Base-by-base conservation (phyloP, 768 basidiomycete genomes). In the Pulveroboletus frians region DNA sequence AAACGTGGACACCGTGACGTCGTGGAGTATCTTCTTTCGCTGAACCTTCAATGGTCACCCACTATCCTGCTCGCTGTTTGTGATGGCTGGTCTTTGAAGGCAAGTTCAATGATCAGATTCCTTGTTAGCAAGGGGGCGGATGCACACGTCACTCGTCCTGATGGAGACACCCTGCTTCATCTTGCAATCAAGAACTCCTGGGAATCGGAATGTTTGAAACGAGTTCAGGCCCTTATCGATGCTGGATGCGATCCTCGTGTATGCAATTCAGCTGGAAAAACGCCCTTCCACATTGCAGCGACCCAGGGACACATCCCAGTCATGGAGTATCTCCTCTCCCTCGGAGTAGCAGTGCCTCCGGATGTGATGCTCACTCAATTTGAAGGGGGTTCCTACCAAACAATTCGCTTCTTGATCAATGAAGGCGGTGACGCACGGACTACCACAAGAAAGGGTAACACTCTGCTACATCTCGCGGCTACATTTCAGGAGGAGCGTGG, bases 201-300 rank as follows among this genome's bases (percentile, higher is more conserved):
- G 21, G 43, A 34, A 8, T 1, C 3, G 1, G 30, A 43, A 10
- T 21, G 42, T 3, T 23, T 43, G 31, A 32, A 34, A 5, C 10
- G 5, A 32, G 15, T 7, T 3, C 10, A 32, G 32, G 14, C 4
- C 2, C 30, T 43, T 7, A 3, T 21, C 20, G n/a, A 15, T 2
- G 20, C 31, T 8, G 43, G 43, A n/a, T 34, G 43, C 10, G 21
- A 43, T 4, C 15, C 43, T 3, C 31, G 20, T n/a, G 20, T 15
- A 1, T n/a, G 30, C 20, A 43, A 43, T 9, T 3, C 26, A 3
- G 31, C 46, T 9, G 38, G 46, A 1, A 11, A 5, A 9, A 31
- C 46, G 5, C 29, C 38, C 1, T 39, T 39, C 30, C 46, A 47
- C 17, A 4, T 39, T 17, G 46, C 46, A 47, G 46, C 46, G 21